Evolutionary conservation across 805 yeast species (phyloP), one percentile per base, ranked within the genome.

Genomic region (Teunomyces pallodes): DNA sequence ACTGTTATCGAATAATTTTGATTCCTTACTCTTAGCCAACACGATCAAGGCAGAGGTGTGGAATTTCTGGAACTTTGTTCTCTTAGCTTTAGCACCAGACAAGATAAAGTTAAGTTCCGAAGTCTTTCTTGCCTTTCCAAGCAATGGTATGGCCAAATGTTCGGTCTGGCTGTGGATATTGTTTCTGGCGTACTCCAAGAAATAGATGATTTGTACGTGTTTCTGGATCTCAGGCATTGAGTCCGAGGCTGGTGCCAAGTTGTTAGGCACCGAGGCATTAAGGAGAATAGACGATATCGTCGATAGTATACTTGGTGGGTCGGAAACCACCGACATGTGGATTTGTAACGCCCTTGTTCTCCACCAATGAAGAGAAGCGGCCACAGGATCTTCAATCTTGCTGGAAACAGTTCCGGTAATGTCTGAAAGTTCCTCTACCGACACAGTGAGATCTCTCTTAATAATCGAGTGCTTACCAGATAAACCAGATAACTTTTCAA

Each of bases 41-140:
- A 90, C 80, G 12, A 91, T 78, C 50, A 92, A 76, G 35, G 89
- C 82, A 0, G 96, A 79, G 24, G 85, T 79, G n/a, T 84, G 81
- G 30, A 73, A 76, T 42, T 76, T 76, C 67, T 92, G 98, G 63
- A 73, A 88, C 64, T 87, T 87, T 3, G 98, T 92, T 60, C 94
- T 76, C 61, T 83, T 86, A 8, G 96, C 97, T 56, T 83, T 83
- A 47, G 94, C 87, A 55, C 98, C 98, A 1, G 97, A 87, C 41
- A 92, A 68, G 0, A 84, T 79, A 54, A 84, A 79, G 43, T 79
- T 70, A 42, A 90, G 74, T 1, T 81, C 77, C 0, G 90, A 81
- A 9, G 85, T 60, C 10, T 77, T 75, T 39, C 81, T 77, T 2
- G 84, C 88, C 51, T 76, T 77, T 1, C 70, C 65, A 51, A 87